phyloP scores from a whole-genome alignment of 768 basidiomycete genomes.

The Boletus barrowsii region DNA sequence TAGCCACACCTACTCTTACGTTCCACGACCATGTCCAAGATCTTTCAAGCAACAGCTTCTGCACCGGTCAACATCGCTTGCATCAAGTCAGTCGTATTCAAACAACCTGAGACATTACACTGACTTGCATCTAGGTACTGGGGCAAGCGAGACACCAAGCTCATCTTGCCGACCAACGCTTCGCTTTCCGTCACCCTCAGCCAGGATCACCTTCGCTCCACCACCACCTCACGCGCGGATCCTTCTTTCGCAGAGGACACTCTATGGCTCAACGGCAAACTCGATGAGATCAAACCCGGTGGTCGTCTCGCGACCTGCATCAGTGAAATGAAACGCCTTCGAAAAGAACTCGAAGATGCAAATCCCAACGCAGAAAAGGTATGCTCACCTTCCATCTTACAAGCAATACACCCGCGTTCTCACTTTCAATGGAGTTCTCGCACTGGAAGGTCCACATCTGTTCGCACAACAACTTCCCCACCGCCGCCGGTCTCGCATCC shows the following conservation, averaged over 20 bases:
- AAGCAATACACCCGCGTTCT: background rate
- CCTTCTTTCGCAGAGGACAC: conserved; percentile 68
- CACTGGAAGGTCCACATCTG: conserved; percentile 77
- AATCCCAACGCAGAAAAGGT: conserved; percentile 67
- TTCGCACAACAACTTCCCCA: conserved; percentile 98
- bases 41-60: conserved; percentile 78
- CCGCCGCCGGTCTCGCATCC: conserved; percentile 95
- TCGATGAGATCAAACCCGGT: conserved; percentile 82
- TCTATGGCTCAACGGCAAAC: conserved; percentile 93
- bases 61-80: conserved; percentile 98
- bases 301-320: conserved; percentile 86
- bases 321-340: conserved; percentile 74
- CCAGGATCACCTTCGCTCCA: conserved; percentile 92
- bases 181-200: conserved; percentile 97
- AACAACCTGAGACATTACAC: background rate
- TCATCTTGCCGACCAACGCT: conserved; percentile 96
- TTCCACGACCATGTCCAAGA: conserved; percentile 49
- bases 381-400: background rate
- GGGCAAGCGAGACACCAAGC: conserved; percentile 95
- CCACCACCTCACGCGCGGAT: conserved; percentile 88
- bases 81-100: conserved; percentile 68
- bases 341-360: conserved; percentile 72
- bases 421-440: conserved; percentile 13
- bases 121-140: conserved; percentile 69
- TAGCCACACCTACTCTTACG: conserved; percentile 21